phyloP scores from a whole-genome alignment of 352 stramenopile genomes.

The Pythium myriotylum region DNA sequence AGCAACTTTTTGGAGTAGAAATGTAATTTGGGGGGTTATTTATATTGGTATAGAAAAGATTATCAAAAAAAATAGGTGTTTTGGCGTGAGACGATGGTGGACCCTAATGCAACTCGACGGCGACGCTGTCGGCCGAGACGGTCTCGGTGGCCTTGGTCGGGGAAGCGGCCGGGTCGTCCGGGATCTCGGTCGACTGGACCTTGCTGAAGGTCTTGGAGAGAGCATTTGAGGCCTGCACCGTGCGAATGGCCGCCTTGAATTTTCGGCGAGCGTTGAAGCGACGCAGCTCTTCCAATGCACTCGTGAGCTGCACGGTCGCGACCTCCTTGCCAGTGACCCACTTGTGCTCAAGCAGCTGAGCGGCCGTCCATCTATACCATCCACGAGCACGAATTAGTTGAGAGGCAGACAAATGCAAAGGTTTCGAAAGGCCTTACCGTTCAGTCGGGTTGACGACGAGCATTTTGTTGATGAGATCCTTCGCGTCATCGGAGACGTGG shows the following conservation, averaged over 20 bases:
- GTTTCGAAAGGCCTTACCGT: slow-evolving; percentile 41
- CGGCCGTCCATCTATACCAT: slow-evolving; percentile 64
- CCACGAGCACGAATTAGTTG: neutral
- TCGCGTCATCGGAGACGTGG: slow-evolving; percentile 91
- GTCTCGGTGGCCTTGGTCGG: slow-evolving; percentile 9
- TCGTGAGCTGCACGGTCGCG: slow-evolving; percentile 89
- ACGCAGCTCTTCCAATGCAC: slow-evolving; percentile 90
- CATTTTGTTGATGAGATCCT: slow-evolving; percentile 94
- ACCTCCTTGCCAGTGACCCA: slow-evolving; percentile 90
- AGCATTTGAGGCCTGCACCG: slow-evolving; percentile 71
- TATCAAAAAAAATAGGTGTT: slow-evolving; percentile 7
- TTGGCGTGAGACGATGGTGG: slow-evolving; percentile 1
- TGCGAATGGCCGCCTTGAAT: slow-evolving; percentile 93
- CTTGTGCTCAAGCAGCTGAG: slow-evolving; percentile 85
- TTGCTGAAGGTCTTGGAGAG: slow-evolving; percentile 83
- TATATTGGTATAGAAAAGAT: slow-evolving; percentile 20
- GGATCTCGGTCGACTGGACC: slow-evolving; percentile 28
- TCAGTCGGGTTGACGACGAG: slow-evolving; percentile 91
- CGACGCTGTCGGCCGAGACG: slow-evolving; percentile 29
- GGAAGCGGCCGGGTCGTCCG: slow-evolving; percentile 14
- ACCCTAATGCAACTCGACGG: slow-evolving; percentile 29
- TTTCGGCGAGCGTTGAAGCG: slow-evolving; percentile 95
- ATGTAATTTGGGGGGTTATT: slow-evolving; percentile 23
- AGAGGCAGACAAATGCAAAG: too few species aligned
- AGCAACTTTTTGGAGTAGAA: slow-evolving; percentile 11